These are phyloP conservation scores for Dissoconium aciculare DNA, from an alignment of 2,329 filamentous ascomycete genomes.

Conservation along the genomic window DNA sequence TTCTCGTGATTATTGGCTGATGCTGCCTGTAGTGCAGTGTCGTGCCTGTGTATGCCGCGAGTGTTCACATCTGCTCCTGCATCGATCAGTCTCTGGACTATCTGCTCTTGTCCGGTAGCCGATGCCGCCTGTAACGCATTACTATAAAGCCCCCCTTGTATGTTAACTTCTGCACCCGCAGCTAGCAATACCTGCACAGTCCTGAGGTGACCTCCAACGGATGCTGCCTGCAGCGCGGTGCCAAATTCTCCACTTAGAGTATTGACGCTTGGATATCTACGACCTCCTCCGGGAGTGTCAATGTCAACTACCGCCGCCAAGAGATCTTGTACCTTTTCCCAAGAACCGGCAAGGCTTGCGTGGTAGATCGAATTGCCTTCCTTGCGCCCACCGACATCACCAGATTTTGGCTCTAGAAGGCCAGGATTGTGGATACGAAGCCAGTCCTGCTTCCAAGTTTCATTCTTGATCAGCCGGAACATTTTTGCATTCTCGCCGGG, in stretches of 20 bases:
- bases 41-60: not conserved
- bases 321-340: slow-evolving; percentile 4
- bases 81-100: slow-evolving; percentile 2
- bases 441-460: slow-evolving; percentile 1
- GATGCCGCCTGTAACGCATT: slow-evolving; percentile 5
- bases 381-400: slow-evolving; percentile 1
- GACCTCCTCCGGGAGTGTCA: slow-evolving; percentile 2
- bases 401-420: slow-evolving; percentile 2
- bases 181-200: slow-evolving; percentile 3
- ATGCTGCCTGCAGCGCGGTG: slow-evolving; percentile 9
- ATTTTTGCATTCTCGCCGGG: not conserved
- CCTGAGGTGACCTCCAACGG: not conserved
- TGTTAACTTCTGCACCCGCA: slow-evolving; percentile 1
- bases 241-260: not conserved
- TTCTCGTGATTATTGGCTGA: not conserved
- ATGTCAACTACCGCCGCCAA: slow-evolving; percentile 8
- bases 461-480: slow-evolving; percentile 3
- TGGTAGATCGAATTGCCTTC: not conserved
- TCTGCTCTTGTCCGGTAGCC: not conserved
- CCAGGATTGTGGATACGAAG: slow-evolving; percentile 2
- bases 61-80: slow-evolving; percentile 5
- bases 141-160: not conserved
- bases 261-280: slow-evolving; percentile 4
- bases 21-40: slow-evolving; percentile 1
- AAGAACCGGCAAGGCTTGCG: not conserved